Percentiles rank a stretch among this genome's conserved stretches.
Evolutionary conservation across 2,329 filamentous ascomycete genomes (phyloP).

Genomic region (Exophiala viscosa): DNA sequence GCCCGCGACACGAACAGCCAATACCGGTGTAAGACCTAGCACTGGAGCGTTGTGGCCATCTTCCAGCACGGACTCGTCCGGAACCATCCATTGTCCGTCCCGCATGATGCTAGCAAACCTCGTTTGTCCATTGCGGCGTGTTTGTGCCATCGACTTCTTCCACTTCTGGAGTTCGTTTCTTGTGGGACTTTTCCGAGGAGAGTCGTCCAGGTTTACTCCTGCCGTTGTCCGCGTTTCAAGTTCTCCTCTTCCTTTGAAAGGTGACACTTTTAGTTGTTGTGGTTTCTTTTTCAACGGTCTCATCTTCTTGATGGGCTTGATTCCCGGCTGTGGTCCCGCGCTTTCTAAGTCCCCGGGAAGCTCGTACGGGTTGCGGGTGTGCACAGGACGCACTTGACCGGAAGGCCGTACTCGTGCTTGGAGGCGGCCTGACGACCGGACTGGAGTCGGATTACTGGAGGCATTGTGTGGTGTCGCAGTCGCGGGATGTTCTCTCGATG

Average conservation of each 20-base stretch:
- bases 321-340: neutral
- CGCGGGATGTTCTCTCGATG: neutral
- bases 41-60: no score
- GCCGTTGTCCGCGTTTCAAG: conserved; percentile 13
- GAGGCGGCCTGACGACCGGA: conserved; percentile 12
- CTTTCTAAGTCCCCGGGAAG: conserved; percentile 2
- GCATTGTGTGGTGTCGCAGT: neutral
- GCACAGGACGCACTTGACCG: neutral
- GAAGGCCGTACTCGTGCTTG: conserved; percentile 10
- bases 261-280: conserved; percentile 11
- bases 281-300: conserved; percentile 5
- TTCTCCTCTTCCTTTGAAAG: conserved; percentile 20
- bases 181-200: conserved; percentile 15
- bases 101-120: no score
- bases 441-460: neutral
- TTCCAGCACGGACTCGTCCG: no score
- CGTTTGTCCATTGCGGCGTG: neutral
- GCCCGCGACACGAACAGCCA: no score
- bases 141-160: neutral
- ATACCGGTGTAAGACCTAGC: no score
- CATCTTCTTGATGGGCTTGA: conserved; percentile 9
- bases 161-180: conserved; percentile 6
- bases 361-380: conserved; percentile 1
- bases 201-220: conserved; percentile 21
- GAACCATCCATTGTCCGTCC: no score